Conservation (phyloP, 148 eudicot genomes). For the Amaranthus hypochondriacus region DNA sequence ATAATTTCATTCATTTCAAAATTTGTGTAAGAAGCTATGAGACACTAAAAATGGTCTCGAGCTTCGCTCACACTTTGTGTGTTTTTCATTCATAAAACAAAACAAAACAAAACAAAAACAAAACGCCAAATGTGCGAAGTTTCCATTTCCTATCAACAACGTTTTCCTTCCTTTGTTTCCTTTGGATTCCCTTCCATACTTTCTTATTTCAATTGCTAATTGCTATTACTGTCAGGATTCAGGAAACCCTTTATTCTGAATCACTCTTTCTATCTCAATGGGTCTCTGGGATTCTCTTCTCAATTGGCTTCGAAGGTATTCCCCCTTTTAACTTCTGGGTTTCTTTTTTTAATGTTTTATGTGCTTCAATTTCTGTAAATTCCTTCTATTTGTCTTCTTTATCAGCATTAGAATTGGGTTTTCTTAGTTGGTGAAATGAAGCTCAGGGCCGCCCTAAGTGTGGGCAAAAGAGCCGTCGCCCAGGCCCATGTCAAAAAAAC, state of each 20-base stretch:
- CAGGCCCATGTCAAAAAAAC: too few relatives aligned
- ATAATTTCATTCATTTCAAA: too few relatives aligned
- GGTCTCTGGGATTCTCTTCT: constrained; percentile 74
- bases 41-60: too few relatives aligned
- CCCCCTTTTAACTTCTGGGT: neutral
- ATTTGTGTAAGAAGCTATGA: too few relatives aligned
- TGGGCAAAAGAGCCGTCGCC: too few relatives aligned
- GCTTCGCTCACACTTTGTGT: too few relatives aligned
- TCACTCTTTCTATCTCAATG: constrained; percentile 24
- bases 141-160: constrained; percentile 15
- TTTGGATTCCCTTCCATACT: neutral
- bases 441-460: too few relatives aligned
- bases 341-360: neutral
- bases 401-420: neutral
- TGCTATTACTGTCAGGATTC: neutral
- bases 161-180: constrained; percentile 7
- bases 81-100: too few relatives aligned
- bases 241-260: neutral
- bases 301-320: constrained; percentile 79
- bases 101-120: constrained; percentile 2
- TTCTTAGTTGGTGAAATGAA: neutral
- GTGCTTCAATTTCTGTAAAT: neutral
- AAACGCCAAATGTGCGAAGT: constrained; percentile 19
- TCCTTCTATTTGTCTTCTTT: neutral
- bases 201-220: neutral